Conservation (phyloP, 306 rosid species). For the Cucumis melo region DNA sequence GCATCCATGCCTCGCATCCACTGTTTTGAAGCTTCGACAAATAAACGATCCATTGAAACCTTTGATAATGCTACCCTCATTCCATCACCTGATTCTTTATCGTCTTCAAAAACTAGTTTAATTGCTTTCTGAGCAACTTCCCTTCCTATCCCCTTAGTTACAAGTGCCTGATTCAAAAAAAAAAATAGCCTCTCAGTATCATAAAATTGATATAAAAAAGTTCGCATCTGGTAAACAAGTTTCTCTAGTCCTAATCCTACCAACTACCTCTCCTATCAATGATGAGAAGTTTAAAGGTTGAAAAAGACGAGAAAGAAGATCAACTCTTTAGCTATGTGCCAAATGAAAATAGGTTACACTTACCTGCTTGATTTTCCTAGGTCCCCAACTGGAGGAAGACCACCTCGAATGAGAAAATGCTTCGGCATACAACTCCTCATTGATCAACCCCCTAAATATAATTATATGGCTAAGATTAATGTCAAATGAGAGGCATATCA, state of each 20-base stretch:
- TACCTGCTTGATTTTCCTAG: conserved; percentile 68
- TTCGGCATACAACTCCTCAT: conserved; percentile 41
- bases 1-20: conserved; percentile 54
- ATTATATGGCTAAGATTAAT: background rate
- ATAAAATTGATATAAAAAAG: background rate
- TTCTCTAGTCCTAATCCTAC: background rate
- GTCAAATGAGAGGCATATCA: background rate
- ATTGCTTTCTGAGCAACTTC: conserved; percentile 62
- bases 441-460: conserved; percentile 65
- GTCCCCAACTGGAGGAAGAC: conserved; percentile 94
- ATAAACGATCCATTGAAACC: conserved; percentile 45
- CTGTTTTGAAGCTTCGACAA: conserved; percentile 69
- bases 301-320: background rate
- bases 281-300: background rate
- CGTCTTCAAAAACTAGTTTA: conserved; percentile 43
- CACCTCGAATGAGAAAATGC: conserved; percentile 72
- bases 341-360: conserved; percentile 1
- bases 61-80: conserved; percentile 27
- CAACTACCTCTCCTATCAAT: background rate
- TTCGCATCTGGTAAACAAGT: background rate
- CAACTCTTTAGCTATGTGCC: background rate
- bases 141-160: conserved; percentile 66
- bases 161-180: conserved; percentile 55
- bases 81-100: conserved; percentile 8
- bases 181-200: conserved; percentile 10